phyloP scores from a whole-genome alignment of 441 rosid genomes.

The Gossypium lobatum region DNA sequence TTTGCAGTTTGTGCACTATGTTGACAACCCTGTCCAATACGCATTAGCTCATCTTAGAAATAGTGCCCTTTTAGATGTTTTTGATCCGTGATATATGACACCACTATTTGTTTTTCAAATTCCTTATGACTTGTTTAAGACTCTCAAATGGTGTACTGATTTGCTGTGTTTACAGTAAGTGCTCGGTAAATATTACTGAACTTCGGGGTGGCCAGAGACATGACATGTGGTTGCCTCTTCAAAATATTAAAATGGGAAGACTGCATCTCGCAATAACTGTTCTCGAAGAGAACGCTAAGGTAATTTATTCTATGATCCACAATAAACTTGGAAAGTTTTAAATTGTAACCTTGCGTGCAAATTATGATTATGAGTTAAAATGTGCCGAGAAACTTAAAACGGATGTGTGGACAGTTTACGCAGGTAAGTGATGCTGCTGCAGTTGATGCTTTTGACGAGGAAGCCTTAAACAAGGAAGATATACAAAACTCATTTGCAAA shows the following conservation, averaged over 20 bases:
- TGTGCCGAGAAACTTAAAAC: not conserved
- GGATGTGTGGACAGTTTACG: conserved; percentile 7
- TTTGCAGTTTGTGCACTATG: not conserved
- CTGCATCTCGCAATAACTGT: conserved; percentile 77
- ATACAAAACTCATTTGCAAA: conserved; percentile 33
- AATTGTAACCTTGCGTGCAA: not conserved
- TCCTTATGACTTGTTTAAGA: not conserved
- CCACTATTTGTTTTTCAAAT: not conserved
- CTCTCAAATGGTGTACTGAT: not conserved
- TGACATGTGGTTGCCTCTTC: conserved; percentile 81
- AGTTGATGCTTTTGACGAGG: conserved; percentile 30
- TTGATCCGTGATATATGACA: not conserved
- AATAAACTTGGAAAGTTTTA: conserved; percentile 1
- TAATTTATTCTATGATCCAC: conserved; percentile 15
- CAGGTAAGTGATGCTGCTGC: conserved; percentile 35
- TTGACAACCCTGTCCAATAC: not conserved
- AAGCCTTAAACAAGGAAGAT: conserved; percentile 37
- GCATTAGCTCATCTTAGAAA: not conserved
- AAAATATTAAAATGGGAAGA: conserved; percentile 74
- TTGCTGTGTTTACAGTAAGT: conserved; percentile 45
- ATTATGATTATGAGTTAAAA: not conserved
- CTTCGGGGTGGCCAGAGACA: conserved; percentile 64
- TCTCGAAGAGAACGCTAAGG: conserved; percentile 47
- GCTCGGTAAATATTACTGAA: conserved; percentile 56
- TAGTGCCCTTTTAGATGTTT: not conserved